Evolutionary conservation across 208 protist genomes (phyloP), one percentile per base, ranked within the genome.

Genomic region (Trypanosoma brucei): DNA sequence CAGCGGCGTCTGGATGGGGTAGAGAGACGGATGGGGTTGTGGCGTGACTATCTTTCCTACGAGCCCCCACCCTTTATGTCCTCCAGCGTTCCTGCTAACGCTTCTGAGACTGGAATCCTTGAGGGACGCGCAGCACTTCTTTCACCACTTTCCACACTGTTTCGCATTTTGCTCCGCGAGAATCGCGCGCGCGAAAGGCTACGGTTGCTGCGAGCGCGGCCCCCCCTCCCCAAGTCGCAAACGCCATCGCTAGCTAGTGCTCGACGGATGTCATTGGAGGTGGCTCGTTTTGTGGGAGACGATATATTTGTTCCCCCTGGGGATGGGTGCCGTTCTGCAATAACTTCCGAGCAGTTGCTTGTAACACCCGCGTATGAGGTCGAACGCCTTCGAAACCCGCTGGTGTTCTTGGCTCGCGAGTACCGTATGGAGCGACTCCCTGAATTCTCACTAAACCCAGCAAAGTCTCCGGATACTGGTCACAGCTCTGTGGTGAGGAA

Each of bases 391-490:
- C 67, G 79, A 3, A 73, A 56, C n/a, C 79, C 79, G 13, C 76
- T 85, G 53, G 68, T 68, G 0, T 85, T 85, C 61, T 53, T 72
- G 7, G 65, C 65, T 7, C 36, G 54, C 9, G 45, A 76, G 37
- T 81, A 81, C 44, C 59, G 42, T 33, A 62, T 53, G 34, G 76
- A 75, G 46, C 62, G 59, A 4, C 66, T 81, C 3, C 79, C 79
- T 6, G 79, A 85, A 48, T 85, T 85, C 59, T 33, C 64, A 14
- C 36, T 85, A 59, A 55, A 76, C 56, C 36, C 81, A 0, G 57
- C 44, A 14, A 69, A 54, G 42, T 56, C 68, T 39, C 59, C 62
- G 7, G 64, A 35, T 31, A 59, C 62, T 22, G 72, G 78, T 39
- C 60, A 76, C 37, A 65, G 59, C 36, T 33, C 55, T 1, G 72